Evolutionary conservation across 768 basidiomycete species (phyloP).

Genomic region (Suillus subluteus): DNA sequence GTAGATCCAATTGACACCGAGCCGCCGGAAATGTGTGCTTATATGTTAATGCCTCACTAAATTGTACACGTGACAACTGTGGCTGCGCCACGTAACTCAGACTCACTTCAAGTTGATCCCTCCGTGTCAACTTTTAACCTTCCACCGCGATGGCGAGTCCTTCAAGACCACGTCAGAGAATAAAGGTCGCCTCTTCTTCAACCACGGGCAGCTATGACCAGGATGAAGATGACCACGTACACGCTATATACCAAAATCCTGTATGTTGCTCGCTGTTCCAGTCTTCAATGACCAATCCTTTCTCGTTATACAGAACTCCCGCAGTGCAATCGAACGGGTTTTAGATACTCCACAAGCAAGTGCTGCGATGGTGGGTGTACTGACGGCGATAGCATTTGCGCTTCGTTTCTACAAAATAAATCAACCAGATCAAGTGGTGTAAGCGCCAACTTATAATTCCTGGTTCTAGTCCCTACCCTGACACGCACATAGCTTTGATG

Average conservation of each 20-base stretch:
- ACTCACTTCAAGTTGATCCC: not conserved
- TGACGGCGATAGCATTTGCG: constrained; percentile 80
- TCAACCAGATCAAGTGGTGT: constrained; percentile 95
- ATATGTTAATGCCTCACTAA: no score
- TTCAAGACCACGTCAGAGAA: constrained; percentile 36
- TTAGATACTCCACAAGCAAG: constrained; percentile 69
- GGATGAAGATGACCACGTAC: constrained; percentile 56
- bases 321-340: constrained; percentile 62
- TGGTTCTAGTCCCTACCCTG: constrained; percentile 10
- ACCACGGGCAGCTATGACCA: constrained; percentile 33
- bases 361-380: constrained; percentile 56
- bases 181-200: constrained; percentile 18
- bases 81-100: not conserved
- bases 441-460: constrained; percentile 36
- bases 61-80: not conserved
- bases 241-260: constrained; percentile 51
- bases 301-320: constrained; percentile 47
- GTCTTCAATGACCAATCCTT: constrained; percentile 19
- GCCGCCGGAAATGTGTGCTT: no score
- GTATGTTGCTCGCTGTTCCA: constrained; percentile 36
- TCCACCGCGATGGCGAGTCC: constrained; percentile 35
- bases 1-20: no score
- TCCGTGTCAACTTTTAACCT: not conserved
- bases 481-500: constrained; percentile 73
- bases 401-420: constrained; percentile 94